Evolutionary conservation across 2,329 filamentous ascomycete genomes (phyloP).

Genomic region (Aspergillus ochraceus): DNA sequence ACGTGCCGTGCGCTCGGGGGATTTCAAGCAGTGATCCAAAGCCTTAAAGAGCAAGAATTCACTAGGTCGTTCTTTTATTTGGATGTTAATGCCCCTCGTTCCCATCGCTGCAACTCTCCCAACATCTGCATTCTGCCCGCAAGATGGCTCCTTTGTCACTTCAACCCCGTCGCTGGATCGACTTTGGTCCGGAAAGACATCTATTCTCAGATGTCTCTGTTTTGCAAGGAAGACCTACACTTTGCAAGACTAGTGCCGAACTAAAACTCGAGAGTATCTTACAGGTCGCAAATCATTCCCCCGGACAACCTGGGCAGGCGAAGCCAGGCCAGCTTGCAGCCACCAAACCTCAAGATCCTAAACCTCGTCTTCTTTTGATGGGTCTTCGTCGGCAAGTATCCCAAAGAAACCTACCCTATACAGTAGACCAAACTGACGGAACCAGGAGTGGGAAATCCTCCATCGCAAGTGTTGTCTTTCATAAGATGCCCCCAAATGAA

Average conservation of each 20-base stretch:
- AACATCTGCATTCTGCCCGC: background rate
- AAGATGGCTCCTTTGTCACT: background rate
- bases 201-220: background rate
- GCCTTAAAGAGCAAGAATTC: background rate
- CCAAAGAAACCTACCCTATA: background rate
- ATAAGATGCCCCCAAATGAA: slow-evolving; percentile 94
- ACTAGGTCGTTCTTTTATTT: background rate
- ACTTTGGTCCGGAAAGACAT: slow-evolving; percentile 9
- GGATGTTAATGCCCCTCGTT: background rate
- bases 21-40: background rate
- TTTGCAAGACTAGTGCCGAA: background rate
- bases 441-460: slow-evolving; percentile 94
- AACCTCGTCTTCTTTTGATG: slow-evolving; percentile 89
- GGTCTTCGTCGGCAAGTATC: slow-evolving; percentile 78
- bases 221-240: background rate
- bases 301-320: slow-evolving; percentile 25
- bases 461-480: slow-evolving; percentile 98
- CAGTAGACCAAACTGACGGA: slow-evolving; percentile 16
- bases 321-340: slow-evolving; percentile 29
- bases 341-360: slow-evolving; percentile 58
- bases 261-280: slow-evolving; percentile 18
- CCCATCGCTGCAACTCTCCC: background rate
- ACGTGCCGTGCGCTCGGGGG: background rate
- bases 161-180: slow-evolving; percentile 3
- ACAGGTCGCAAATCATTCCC: slow-evolving; percentile 32